Evolutionary conservation across 2,329 filamentous ascomycete genomes (phyloP).

Genomic region (Trichoderma semiorbis): DNA sequence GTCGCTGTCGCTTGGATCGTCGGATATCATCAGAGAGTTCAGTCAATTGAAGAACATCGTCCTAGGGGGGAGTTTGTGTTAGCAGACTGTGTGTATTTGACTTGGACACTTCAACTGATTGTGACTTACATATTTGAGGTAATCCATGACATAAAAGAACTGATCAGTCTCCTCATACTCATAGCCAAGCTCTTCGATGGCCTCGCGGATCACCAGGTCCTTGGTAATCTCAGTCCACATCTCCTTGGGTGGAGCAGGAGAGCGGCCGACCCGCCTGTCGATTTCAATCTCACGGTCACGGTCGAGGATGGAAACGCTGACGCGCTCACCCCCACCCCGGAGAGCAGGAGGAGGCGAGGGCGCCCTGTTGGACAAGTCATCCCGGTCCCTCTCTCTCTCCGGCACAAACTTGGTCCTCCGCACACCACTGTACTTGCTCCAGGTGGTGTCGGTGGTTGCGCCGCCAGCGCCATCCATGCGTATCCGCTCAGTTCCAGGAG

Average conservation of each 20-base stretch:
- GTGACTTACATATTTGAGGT: conserved; percentile 74
- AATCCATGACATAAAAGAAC: conserved; percentile 92
- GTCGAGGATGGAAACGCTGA: conserved; percentile 47
- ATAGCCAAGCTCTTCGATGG: conserved; percentile 80
- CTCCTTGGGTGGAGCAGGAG: conserved; percentile 47
- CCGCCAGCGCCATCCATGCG: conserved; percentile 76
- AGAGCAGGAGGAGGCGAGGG: conserved; percentile 27
- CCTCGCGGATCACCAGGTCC: conserved; percentile 81
- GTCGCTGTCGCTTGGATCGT: conserved; percentile 52
- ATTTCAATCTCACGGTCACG: conserved; percentile 50
- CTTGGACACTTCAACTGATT: not conserved
- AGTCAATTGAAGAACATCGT: conserved; percentile 81
- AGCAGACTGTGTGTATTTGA: conserved; percentile 25
- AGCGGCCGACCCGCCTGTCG: conserved; percentile 45
- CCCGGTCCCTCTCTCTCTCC: conserved; percentile 47
- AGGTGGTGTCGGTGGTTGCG: conserved; percentile 71
- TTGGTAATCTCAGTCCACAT: conserved; percentile 99
- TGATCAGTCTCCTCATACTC: conserved; percentile 85
- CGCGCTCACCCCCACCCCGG: conserved; percentile 36
- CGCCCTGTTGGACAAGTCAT: conserved; percentile 36
- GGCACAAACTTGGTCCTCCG: conserved; percentile 70
- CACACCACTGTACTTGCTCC: conserved; percentile 76
- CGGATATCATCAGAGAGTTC: conserved; percentile 81
- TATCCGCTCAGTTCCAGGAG: conserved; percentile 78
- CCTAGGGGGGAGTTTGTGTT: conserved; percentile 50